phyloP scores from a whole-genome alignment of 352 stramenopile species.

The Aphanomyces euteiches region DNA sequence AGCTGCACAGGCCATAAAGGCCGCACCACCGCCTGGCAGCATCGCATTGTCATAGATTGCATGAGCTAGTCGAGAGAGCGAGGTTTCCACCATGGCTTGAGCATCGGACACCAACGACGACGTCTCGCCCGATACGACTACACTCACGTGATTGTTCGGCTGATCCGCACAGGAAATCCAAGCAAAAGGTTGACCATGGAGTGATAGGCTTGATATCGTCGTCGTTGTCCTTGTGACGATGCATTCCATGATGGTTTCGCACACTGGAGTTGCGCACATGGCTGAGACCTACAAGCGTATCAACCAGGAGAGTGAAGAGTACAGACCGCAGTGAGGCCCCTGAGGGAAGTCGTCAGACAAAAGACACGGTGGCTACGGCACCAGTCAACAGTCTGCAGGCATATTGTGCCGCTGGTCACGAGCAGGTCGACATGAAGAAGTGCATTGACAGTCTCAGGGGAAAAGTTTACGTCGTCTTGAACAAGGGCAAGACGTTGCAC shows the following conservation, averaged over 20 bases:
- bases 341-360: slow-evolving; percentile 1
- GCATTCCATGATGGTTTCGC: no score
- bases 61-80: slow-evolving; percentile 6
- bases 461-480: neutral
- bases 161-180: no score
- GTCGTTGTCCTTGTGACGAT: no score
- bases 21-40: slow-evolving; percentile 21
- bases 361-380: slow-evolving; percentile 1
- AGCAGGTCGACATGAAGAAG: neutral
- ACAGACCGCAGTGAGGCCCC: neutral
- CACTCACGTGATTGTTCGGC: no score
- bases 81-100: neutral
- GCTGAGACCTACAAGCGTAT: neutral
- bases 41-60: neutral
- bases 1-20: slow-evolving; percentile 8
- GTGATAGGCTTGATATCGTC: no score
- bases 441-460: neutral
- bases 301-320: neutral
- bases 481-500: slow-evolving; percentile 4
- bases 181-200: no score
- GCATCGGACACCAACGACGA: neutral
- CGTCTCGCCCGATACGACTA: neutral
- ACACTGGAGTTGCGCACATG: no score
- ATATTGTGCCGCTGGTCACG: neutral
- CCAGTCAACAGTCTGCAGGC: slow-evolving; percentile 10